phyloP scores from a whole-genome alignment of 2,329 filamentous ascomycete genomes.

The Trichoderma gracile region DNA sequence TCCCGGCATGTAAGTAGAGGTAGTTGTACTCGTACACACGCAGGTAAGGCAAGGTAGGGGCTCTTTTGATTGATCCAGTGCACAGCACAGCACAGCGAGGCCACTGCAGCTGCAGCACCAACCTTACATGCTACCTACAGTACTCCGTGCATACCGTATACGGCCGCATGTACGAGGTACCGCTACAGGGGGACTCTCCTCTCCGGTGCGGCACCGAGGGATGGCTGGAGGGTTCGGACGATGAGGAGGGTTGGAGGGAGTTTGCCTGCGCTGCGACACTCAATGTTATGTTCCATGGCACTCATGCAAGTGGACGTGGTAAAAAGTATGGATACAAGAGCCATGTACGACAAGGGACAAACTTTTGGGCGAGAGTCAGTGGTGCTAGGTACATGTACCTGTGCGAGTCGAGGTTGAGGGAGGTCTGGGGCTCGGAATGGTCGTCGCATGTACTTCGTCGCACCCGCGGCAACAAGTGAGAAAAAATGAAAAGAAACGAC shows the following conservation, averaged over 20 bases:
- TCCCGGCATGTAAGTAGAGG: too few species aligned
- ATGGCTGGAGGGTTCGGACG: background rate
- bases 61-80: slow-evolving; percentile 1
- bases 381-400: too few species aligned
- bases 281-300: slow-evolving; percentile 1
- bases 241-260: slow-evolving; percentile 7
- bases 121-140: too few species aligned
- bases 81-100: background rate
- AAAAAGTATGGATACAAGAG: background rate
- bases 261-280: slow-evolving; percentile 1
- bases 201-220: slow-evolving; percentile 17
- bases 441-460: too few species aligned
- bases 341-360: too few species aligned
- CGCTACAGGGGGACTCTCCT: background rate
- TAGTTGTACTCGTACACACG: too few species aligned
- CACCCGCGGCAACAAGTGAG: too few species aligned
- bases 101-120: background rate
- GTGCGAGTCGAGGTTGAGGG: too few species aligned
- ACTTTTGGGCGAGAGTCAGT: too few species aligned
- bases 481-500: too few species aligned
- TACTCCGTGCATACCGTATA: background rate
- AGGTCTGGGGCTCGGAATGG: too few species aligned
- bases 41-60: background rate
- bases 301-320: background rate
- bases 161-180: slow-evolving; percentile 1